Evolutionary conservation across 2,329 filamentous ascomycete genomes (phyloP).

Genomic region (Mycocentrospora acerina): DNA sequence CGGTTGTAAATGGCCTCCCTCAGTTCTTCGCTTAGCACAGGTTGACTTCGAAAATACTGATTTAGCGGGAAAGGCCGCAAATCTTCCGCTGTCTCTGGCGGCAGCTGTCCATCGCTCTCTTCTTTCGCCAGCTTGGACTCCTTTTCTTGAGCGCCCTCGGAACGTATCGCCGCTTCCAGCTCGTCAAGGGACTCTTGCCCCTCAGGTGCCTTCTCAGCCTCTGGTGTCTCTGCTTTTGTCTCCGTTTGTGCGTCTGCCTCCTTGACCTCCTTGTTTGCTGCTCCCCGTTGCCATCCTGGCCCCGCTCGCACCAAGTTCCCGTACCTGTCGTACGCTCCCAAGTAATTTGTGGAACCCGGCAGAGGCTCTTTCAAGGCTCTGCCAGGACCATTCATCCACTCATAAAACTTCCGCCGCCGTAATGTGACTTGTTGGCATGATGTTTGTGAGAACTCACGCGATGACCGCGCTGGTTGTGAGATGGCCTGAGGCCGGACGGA

Average conservation of each 20-base stretch:
- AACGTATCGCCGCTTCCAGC: slow-evolving; percentile 26
- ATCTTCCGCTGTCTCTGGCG: slow-evolving; percentile 36
- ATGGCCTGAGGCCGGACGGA: slow-evolving; percentile 25
- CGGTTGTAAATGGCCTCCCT: slow-evolving; percentile 72
- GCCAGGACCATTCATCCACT: slow-evolving; percentile 61
- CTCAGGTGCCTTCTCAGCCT: slow-evolving; percentile 26
- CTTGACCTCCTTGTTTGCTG: slow-evolving; percentile 18
- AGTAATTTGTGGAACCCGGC: slow-evolving; percentile 56
- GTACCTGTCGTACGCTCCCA: slow-evolving; percentile 54
- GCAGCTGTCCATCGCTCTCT: slow-evolving; percentile 24
- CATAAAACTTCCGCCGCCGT: slow-evolving; percentile 58
- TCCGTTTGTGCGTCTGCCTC: slow-evolving; percentile 7
- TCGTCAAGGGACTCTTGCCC: slow-evolving; percentile 34
- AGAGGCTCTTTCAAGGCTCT: slow-evolving; percentile 51
- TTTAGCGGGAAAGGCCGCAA: slow-evolving; percentile 73
- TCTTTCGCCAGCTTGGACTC: slow-evolving; percentile 11
- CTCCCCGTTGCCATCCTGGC: slow-evolving; percentile 21
- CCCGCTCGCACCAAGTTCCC: slow-evolving; percentile 50
- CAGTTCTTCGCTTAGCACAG: slow-evolving; percentile 72
- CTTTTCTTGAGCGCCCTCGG: slow-evolving; percentile 21
- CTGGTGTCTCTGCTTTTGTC: slow-evolving; percentile 14
- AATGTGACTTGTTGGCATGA: slow-evolving; percentile 47
- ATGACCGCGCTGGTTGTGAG: slow-evolving; percentile 22
- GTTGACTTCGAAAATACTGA: slow-evolving; percentile 66
- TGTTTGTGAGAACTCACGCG: slow-evolving; percentile 41